Evolutionary conservation across 208 protist species (phyloP).

Genomic region (Herpetomonas samuelpessoai): DNA sequence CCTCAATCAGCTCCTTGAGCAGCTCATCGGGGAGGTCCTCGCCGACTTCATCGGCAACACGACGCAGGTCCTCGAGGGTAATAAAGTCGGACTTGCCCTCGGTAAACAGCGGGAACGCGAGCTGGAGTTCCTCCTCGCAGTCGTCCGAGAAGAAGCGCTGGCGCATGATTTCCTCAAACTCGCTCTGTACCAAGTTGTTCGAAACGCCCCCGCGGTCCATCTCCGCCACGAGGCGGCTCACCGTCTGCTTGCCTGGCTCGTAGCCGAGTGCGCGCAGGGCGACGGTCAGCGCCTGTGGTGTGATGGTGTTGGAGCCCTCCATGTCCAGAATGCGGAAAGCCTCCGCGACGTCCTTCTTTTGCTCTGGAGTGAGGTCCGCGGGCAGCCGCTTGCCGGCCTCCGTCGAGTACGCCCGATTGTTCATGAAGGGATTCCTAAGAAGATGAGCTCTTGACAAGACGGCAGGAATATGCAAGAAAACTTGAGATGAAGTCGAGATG

Average conservation of each 20-base stretch:
- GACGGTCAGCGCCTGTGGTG: slow-evolving; percentile 93
- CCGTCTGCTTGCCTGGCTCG: slow-evolving; percentile 92
- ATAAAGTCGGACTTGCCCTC: slow-evolving; percentile 94
- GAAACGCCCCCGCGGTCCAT: slow-evolving; percentile 91
- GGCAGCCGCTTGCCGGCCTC: slow-evolving; percentile 56
- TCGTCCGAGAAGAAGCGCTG: slow-evolving; percentile 89
- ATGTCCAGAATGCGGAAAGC: slow-evolving; percentile 96
- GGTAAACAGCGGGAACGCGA: slow-evolving; percentile 96
- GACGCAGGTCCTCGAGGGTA: slow-evolving; percentile 95
- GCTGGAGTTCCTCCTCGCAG: slow-evolving; percentile 85
- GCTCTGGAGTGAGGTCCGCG: slow-evolving; percentile 80
- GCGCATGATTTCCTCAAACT: slow-evolving; percentile 92
- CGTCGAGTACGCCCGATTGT: slow-evolving; percentile 49
- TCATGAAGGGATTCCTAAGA: too few species aligned
- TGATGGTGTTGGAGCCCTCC: slow-evolving; percentile 92
- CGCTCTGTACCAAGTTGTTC: slow-evolving; percentile 86
- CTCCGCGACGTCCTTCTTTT: slow-evolving; percentile 92
- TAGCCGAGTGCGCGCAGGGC: slow-evolving; percentile 94
- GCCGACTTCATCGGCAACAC: slow-evolving; percentile 92
- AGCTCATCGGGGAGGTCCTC: slow-evolving; percentile 96
- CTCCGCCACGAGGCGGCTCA: slow-evolving; percentile 90
- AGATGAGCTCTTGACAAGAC: too few species aligned
- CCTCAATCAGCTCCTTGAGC: slow-evolving; percentile 95
- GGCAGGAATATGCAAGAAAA: too few species aligned
- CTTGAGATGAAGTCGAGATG: too few species aligned